Percentiles rank a stretch among this genome's conserved stretches.
These are phyloP conservation scores for Wilcoxina mikolae DNA, from an alignment of 495 filamentous ascomycete species.

Conservation along the genomic window DNA sequence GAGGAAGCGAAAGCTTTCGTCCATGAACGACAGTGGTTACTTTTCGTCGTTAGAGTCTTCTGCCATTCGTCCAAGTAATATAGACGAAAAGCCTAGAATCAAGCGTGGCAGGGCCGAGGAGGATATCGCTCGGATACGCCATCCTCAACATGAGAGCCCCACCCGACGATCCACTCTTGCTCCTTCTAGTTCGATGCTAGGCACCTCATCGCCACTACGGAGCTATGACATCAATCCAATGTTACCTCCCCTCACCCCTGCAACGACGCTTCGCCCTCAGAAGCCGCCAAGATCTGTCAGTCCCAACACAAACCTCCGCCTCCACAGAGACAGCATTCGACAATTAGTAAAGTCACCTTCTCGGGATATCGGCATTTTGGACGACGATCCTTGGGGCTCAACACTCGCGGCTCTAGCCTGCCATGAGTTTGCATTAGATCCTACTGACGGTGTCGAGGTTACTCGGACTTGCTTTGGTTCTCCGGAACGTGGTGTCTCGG, in stretches of 20 bases:
- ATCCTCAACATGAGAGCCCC: slow-evolving; percentile 79
- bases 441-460: slow-evolving; percentile 43
- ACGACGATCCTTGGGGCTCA: slow-evolving; percentile 62
- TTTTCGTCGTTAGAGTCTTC: slow-evolving; percentile 97
- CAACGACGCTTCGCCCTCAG: slow-evolving; percentile 66
- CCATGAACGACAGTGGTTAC: slow-evolving; percentile 89
- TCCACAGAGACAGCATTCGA: slow-evolving; percentile 74
- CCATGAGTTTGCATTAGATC: slow-evolving; percentile 39
- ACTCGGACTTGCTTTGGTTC: slow-evolving; percentile 48
- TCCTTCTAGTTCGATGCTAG: slow-evolving; percentile 29
- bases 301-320: slow-evolving; percentile 84
- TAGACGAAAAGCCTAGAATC: slow-evolving; percentile 60
- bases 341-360: slow-evolving; percentile 81
- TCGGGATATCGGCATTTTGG: slow-evolving; percentile 52
- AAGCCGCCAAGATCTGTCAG: slow-evolving; percentile 78
- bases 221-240: slow-evolving; percentile 43
- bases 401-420: slow-evolving; percentile 47
- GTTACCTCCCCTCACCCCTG: slow-evolving; percentile 71
- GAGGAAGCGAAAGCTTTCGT: slow-evolving; percentile 54
- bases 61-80: slow-evolving; percentile 52
- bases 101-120: slow-evolving; percentile 87
- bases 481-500: slow-evolving; percentile 54
- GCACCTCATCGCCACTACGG: slow-evolving; percentile 46
- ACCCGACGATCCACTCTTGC: slow-evolving; percentile 39
- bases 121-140: slow-evolving; percentile 85